phyloP scores from a whole-genome alignment of 257 asterid species.

The Capsicum chinense region DNA sequence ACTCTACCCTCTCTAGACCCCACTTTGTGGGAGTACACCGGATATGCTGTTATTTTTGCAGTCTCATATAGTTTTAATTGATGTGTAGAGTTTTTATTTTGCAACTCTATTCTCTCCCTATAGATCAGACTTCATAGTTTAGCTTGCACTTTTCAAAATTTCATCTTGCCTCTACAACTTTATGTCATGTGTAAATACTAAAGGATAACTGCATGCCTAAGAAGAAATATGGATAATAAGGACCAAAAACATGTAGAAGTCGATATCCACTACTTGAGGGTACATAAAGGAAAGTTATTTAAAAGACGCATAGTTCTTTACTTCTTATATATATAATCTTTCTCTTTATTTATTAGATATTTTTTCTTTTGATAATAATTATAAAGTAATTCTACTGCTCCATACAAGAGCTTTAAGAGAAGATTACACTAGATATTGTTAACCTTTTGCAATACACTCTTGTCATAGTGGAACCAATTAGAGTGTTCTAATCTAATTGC shows the following conservation, averaged over 20 bases:
- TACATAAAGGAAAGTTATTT: background rate
- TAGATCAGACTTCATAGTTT: background rate
- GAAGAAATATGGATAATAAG: background rate
- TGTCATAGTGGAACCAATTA: background rate
- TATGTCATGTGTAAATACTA: background rate
- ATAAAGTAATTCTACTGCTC: background rate
- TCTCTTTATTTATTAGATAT: background rate
- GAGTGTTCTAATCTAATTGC: constrained; percentile 19
- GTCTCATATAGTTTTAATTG: background rate
- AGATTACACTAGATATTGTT: background rate
- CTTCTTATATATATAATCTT: background rate
- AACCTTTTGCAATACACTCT: background rate
- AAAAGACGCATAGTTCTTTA: background rate
- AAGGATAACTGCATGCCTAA: background rate
- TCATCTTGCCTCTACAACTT: background rate
- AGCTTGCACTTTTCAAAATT: background rate
- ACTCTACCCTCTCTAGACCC: no score
- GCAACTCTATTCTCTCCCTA: background rate
- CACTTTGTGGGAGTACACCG: no score
- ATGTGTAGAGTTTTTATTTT: background rate
- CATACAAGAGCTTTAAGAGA: background rate
- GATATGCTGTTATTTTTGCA: background rate
- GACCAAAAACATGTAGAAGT: background rate
- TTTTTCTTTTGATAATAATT: constrained; percentile 10
- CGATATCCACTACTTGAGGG: background rate